These are phyloP conservation scores for Citrus medica DNA, from an alignment of 345 rosid genomes.

Conservation along the genomic window DNA sequence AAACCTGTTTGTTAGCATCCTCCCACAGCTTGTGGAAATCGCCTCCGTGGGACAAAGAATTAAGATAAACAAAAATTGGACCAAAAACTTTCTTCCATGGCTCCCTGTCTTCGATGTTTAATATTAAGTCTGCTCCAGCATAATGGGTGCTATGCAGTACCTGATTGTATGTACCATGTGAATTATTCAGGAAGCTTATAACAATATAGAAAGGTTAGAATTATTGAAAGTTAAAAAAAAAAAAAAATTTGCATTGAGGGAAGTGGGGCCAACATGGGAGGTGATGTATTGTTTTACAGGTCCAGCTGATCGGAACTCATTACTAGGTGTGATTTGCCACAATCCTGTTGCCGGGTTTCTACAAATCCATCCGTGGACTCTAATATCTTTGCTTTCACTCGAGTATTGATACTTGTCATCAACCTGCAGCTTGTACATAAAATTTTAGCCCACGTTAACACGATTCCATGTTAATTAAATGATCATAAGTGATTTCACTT, in stretches of 20 bases:
- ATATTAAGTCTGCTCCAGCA: conserved; percentile 62
- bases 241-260: conserved; percentile 63
- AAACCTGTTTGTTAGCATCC: conserved; percentile 61
- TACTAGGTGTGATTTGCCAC: conserved; percentile 92
- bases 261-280: conserved; percentile 84
- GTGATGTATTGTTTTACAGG: conserved; percentile 76
- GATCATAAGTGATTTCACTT: not conserved
- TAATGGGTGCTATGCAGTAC: conserved; percentile 79
- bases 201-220: too few relatives aligned
- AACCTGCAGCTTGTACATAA: conserved; percentile 35
- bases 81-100: conserved; percentile 89
- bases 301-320: conserved; percentile 85
- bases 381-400: conserved; percentile 52
- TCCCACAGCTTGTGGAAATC: conserved; percentile 43
- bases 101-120: conserved; percentile 47
- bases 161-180: conserved; percentile 26
- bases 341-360: conserved; percentile 62
- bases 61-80: conserved; percentile 56
- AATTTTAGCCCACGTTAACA: not conserved
- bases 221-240: not conserved
- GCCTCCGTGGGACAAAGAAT: conserved; percentile 13
- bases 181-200: not conserved
- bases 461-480: not conserved
- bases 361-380: conserved; percentile 85
- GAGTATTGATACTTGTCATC: conserved; percentile 90